Conservation (phyloP, 768 basidiomycete species). For the Hygrophorus pudorinus region DNA sequence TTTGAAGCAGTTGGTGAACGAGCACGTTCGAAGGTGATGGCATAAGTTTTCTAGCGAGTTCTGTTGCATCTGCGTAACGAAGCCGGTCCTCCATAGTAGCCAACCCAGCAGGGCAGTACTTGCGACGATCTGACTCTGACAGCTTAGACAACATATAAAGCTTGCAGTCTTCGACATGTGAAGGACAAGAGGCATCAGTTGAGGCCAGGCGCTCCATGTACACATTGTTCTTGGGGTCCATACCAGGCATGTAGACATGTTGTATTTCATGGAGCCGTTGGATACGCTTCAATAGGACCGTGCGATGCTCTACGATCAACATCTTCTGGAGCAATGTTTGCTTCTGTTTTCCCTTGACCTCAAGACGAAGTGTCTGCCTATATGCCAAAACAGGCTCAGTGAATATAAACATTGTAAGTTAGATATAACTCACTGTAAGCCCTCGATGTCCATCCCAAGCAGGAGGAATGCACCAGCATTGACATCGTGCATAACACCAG, state of each 20-base stretch:
- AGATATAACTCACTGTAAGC: background rate
- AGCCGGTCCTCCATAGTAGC: constrained; percentile 13
- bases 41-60: too few species aligned
- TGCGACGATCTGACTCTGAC: background rate
- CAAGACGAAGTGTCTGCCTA: background rate
- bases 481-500: too few species aligned
- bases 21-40: too few species aligned
- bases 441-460: too few species aligned
- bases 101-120: constrained; percentile 10
- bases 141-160: constrained; percentile 16
- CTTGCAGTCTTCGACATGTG: constrained; percentile 8
- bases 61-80: too few species aligned
- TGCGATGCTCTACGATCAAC: constrained; percentile 4
- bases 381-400: background rate
- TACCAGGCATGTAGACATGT: constrained; percentile 11
- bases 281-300: constrained; percentile 3
- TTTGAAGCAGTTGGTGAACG: too few species aligned
- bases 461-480: too few species aligned
- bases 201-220: background rate
- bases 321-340: constrained; percentile 4
- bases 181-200: too few species aligned
- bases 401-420: background rate
- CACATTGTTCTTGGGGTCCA: too few species aligned
- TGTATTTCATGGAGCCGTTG: constrained; percentile 6
- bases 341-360: background rate